Base-by-base conservation (phyloP, 2,329 filamentous ascomycete species). In the Endocalyx cinctus region DNA sequence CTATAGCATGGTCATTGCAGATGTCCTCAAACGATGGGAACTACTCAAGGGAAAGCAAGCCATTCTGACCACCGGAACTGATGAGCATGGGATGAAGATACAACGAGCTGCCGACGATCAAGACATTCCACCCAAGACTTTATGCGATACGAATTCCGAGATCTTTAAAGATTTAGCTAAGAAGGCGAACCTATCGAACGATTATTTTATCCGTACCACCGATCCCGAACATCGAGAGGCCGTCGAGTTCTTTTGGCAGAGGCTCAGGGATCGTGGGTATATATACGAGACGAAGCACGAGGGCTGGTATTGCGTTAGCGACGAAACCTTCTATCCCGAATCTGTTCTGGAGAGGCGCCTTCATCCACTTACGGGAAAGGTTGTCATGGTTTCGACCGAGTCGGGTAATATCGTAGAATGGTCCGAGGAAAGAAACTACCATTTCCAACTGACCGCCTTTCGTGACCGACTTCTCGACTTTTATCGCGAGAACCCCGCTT, bases 61-160 rank as follows among this genome's bases (percentile, higher is more conserved):
- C 4, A 71, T 87, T 43, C 67, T 98, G 11, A 82, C 84, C 50
- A 98, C 92, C 1, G 92, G 92, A 38, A 97, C 89, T 22, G 92
- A 98, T 58, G 92, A 98, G 62, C 90, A 98, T 67, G 92, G 92
- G 27, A 84, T 96, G 77, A 98, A 98, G 72, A 84, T 97, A 15
- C 92, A 98, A 59, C 83, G 82, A 58, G 90, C 90, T 1, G 87
- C 92, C 2, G 67, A 72, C 6, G 76, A 79, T 46, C 79, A 84
- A 11, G 77, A 77, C 4, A 72, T 84, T 33, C 72, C 81, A 0
- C 82, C 88, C 0, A 85, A 90, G 57, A 69, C 81, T n/a, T 89
- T 97, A 47, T 97, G 90, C 63, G 88, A 97, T 61, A 70, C 74
- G 52, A 90, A 87, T 38, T 82, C 87, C 16, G 73, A 81, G 42